A percentile compares a stretch with the other conserved stretches of the same genome.
Evolutionary conservation across 2,329 filamentous ascomycete species (phyloP).

Genomic region (Clonostachys chloroleuca): DNA sequence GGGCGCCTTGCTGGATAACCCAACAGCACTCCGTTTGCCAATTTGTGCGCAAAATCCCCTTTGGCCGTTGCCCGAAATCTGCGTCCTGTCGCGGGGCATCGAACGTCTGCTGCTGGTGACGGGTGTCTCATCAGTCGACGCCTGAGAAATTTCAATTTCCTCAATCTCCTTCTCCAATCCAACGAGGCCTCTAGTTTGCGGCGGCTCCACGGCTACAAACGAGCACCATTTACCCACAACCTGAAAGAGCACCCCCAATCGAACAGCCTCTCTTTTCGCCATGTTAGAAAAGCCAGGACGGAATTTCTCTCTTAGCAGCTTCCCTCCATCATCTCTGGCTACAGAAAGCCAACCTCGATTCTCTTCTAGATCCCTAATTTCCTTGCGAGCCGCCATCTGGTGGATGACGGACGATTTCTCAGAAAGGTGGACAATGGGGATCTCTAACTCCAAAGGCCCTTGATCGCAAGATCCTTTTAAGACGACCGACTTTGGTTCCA

Average conservation of each 20-base stretch:
- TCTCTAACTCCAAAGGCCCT: constrained; percentile 58
- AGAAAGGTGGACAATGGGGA: constrained; percentile 51
- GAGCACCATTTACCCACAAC: constrained; percentile 68
- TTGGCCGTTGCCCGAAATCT: too few relatives aligned
- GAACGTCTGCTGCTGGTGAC: too few relatives aligned
- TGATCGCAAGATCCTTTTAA: constrained; percentile 52
- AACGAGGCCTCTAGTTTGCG: too few relatives aligned
- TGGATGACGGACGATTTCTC: constrained; percentile 54
- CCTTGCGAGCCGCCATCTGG: constrained; percentile 66
- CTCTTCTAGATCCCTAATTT: constrained; percentile 65
- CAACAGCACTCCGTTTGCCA: too few relatives aligned
- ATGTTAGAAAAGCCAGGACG: constrained; percentile 51
- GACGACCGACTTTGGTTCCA: constrained; percentile 35
- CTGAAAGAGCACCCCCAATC: constrained; percentile 61
- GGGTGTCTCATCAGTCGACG: too few relatives aligned
- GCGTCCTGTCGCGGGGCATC: too few relatives aligned
- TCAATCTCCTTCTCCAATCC: constrained; percentile 17
- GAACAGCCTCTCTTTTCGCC: constrained; percentile 61
- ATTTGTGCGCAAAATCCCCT: too few relatives aligned
- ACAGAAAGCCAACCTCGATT: constrained; percentile 61
- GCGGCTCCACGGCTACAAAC: constrained; percentile 59
- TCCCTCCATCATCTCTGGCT: constrained; percentile 37
- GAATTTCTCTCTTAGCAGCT: constrained; percentile 39
- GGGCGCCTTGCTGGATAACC: too few relatives aligned
- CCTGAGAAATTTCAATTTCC: too few relatives aligned